A percentile compares a stretch with the other conserved stretches of the same genome.
These are phyloP conservation scores for Euphorbia celastroides DNA, from an alignment of 441 rosid species.

Conservation along the genomic window DNA sequence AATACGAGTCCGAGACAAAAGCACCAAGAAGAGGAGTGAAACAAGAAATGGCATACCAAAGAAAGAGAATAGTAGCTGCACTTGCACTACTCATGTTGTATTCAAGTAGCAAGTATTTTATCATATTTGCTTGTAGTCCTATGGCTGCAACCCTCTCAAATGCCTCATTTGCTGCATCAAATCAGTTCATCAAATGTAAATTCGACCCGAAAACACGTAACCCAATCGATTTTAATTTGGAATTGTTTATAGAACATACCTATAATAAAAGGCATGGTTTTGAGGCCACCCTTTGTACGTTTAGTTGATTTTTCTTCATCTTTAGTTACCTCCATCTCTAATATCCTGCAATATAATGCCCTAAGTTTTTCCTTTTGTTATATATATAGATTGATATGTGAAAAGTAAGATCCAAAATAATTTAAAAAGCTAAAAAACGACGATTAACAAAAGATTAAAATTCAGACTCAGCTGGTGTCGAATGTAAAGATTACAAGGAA, in stretches of 20 bases:
- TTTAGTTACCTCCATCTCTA: slow-evolving; percentile 24
- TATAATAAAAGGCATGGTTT: slow-evolving; percentile 50
- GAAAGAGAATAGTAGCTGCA: slow-evolving; percentile 32
- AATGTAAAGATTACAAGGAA: slow-evolving; percentile 10
- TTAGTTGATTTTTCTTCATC: slow-evolving; percentile 12
- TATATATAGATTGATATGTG: background rate
- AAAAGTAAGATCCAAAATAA: background rate
- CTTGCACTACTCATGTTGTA: slow-evolving; percentile 31
- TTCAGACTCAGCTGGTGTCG: slow-evolving; percentile 4
- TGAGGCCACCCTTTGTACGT: slow-evolving; percentile 38
- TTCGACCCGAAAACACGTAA: background rate
- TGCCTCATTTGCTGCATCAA: slow-evolving; percentile 44
- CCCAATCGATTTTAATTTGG: no score
- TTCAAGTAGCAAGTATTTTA: slow-evolving; percentile 25
- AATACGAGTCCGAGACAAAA: slow-evolving; percentile 41
- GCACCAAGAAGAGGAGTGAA: slow-evolving; percentile 41
- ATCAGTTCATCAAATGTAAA: background rate
- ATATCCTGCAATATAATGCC: slow-evolving; percentile 2
- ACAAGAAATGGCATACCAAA: slow-evolving; percentile 36
- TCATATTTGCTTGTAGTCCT: slow-evolving; percentile 46
- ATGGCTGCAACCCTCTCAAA: slow-evolving; percentile 39
- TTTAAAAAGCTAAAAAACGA: background rate
- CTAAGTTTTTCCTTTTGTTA: no score
- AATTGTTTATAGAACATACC: slow-evolving; percentile 15
- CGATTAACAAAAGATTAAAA: background rate